Evolutionary conservation across 441 rosid genomes (phyloP).

Genomic region (Eruca vesicaria): DNA sequence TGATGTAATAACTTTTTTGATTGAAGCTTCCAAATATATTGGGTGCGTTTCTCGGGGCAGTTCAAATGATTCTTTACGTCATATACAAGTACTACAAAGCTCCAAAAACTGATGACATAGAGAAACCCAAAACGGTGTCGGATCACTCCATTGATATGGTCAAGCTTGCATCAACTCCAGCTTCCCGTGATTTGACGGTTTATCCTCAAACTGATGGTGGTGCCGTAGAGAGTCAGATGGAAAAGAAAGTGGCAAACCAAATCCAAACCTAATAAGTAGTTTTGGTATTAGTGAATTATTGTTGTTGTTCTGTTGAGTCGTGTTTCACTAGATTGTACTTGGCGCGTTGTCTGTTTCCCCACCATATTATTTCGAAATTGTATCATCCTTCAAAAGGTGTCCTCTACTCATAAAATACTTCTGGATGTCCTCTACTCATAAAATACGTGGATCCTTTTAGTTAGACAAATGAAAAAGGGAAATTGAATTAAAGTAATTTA

Average conservation of each 20-base stretch:
- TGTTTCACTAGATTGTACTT: conserved; percentile 11
- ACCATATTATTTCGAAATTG: conserved; percentile 5
- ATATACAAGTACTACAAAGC: conserved; percentile 33
- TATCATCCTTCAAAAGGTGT: neutral
- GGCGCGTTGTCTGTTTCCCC: neutral
- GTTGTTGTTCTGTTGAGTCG: conserved; percentile 20
- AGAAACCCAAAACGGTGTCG: conserved; percentile 17
- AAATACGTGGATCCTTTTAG: neutral
- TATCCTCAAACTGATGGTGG: conserved; percentile 6
- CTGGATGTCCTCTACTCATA: neutral
- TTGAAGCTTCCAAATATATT: conserved; percentile 47
- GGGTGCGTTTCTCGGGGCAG: conserved; percentile 44
- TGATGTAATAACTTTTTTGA: neutral
- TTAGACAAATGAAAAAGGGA: neutral
- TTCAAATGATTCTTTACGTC: conserved; percentile 47
- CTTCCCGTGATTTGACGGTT: conserved; percentile 13
- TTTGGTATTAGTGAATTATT: conserved; percentile 12
- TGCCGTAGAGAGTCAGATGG: conserved; percentile 27
- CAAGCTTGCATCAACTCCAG: conserved; percentile 6
- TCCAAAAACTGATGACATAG: conserved; percentile 3
- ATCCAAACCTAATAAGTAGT: neutral
- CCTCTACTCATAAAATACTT: neutral
- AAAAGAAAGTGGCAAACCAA: conserved; percentile 9
- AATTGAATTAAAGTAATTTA: neutral
- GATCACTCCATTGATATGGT: conserved; percentile 33